A percentile compares a stretch with the other conserved stretches of the same genome.
phyloP scores from a whole-genome alignment of 2,329 filamentous ascomycete genomes.

The Amphichorda felina region DNA sequence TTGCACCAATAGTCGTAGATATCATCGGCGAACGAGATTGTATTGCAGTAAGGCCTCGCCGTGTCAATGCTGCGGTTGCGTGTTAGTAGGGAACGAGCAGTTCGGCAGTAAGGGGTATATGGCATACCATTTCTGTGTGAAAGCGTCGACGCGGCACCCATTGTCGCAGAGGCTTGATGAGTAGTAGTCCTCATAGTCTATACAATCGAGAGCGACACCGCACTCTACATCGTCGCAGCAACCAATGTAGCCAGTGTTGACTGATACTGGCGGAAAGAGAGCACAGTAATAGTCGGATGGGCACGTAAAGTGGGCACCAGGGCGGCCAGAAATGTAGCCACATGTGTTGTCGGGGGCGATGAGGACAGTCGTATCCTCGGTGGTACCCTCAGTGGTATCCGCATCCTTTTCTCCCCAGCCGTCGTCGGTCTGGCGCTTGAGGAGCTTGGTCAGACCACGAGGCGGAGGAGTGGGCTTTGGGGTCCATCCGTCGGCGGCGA shows the following conservation, averaged over 20 bases:
- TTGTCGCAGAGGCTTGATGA: conserved; percentile 24
- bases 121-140: conserved; percentile 32
- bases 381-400: neutral
- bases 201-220: conserved; percentile 21
- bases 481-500: conserved; percentile 19
- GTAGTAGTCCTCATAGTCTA: conserved; percentile 23
- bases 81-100: neutral
- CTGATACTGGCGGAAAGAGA: conserved; percentile 20
- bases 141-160: conserved; percentile 25
- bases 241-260: conserved; percentile 24
- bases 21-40: conserved; percentile 25
- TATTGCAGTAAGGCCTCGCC: conserved; percentile 28
- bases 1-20: conserved; percentile 34
- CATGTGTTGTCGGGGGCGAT: conserved; percentile 37
- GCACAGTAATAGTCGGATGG: conserved; percentile 21
- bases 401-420: conserved; percentile 8
- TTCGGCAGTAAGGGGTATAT: too few relatives aligned
- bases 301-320: conserved; percentile 28
- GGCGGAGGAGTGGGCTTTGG: conserved; percentile 30
- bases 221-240: conserved; percentile 27
- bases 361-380: conserved; percentile 21
- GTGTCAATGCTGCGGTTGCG: conserved; percentile 20
- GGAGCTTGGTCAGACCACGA: conserved; percentile 15
- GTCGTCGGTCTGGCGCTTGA: conserved; percentile 15
- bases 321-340: conserved; percentile 30